Conservation (phyloP, 2,329 filamentous ascomycete species). For the Didymella arachidicola region DNA sequence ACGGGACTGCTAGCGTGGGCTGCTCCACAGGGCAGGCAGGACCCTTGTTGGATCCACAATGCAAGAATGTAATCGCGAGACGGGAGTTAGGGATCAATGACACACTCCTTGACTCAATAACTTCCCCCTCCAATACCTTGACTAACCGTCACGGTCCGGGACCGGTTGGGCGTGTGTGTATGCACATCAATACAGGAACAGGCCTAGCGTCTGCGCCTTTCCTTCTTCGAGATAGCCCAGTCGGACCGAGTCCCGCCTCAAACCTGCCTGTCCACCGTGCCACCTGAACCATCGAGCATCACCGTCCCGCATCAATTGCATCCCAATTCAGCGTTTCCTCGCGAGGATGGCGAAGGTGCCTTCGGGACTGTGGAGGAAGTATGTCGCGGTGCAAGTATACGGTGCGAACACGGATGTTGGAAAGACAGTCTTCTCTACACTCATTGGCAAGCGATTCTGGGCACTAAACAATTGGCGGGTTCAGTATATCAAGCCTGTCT, state of each 20-base stretch:
- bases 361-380: slow-evolving; percentile 70
- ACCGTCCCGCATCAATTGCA: slow-evolving; percentile 10
- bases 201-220: background rate
- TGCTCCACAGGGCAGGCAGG: slow-evolving; percentile 8
- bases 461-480: slow-evolving; percentile 51
- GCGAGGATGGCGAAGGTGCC: slow-evolving; percentile 57
- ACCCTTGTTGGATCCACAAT: background rate
- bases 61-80: slow-evolving; percentile 15
- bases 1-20: slow-evolving; percentile 8
- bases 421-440: slow-evolving; percentile 80
- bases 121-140: slow-evolving; percentile 13
- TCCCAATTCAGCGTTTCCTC: background rate
- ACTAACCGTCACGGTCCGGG: slow-evolving; percentile 23
- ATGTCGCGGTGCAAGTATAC: slow-evolving; percentile 77
- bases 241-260: background rate
- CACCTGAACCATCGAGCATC: slow-evolving; percentile 1
- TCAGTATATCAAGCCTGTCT: slow-evolving; percentile 81
- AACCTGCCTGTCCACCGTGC: background rate
- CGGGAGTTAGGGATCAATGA: slow-evolving; percentile 8
- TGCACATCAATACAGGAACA: slow-evolving; percentile 19
- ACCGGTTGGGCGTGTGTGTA: slow-evolving; percentile 20
- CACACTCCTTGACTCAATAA: slow-evolving; percentile 14
- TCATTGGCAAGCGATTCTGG: slow-evolving; percentile 61
- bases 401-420: slow-evolving; percentile 86
- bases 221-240: slow-evolving; percentile 2